These are phyloP conservation scores for Colletotrichum theobromicola DNA, from an alignment of 2,329 filamentous ascomycete genomes.

Conservation along the genomic window DNA sequence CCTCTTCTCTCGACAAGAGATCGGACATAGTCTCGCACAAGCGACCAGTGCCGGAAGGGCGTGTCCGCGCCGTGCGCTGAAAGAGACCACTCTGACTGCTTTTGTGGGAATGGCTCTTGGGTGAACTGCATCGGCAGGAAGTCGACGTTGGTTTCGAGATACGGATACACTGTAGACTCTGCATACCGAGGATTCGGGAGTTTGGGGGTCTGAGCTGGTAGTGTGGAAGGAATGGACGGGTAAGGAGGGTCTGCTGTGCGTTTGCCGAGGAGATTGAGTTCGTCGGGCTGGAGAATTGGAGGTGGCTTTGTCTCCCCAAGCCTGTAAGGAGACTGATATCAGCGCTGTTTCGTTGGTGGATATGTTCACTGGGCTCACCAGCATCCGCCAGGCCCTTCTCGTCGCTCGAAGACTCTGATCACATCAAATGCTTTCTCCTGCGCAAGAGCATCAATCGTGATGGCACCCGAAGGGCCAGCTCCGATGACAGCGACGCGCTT, in stretches of 20 bases:
- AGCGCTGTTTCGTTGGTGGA: neutral
- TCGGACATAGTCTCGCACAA: conserved; percentile 61
- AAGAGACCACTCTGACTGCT: conserved; percentile 31
- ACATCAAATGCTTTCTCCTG: conserved; percentile 63
- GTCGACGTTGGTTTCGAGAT: conserved; percentile 69
- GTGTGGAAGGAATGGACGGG: conserved; percentile 42
- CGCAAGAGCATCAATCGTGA: conserved; percentile 63
- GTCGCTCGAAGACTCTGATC: conserved; percentile 67
- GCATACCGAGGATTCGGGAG: conserved; percentile 54
- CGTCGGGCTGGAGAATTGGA: conserved; percentile 38
- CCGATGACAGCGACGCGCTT: conserved; percentile 63
- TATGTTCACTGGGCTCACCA: conserved; percentile 48
- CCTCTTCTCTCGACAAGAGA: conserved; percentile 55
- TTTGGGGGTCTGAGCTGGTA: conserved; percentile 51
- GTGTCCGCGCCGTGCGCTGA: conserved; percentile 57
- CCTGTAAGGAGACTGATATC: conserved; percentile 31
- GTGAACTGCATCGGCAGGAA: conserved; percentile 64
- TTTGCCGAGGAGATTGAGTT: conserved; percentile 49
- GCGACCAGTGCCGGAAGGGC: conserved; percentile 65
- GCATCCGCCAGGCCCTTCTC: conserved; percentile 63
- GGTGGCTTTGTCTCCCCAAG: conserved; percentile 42
- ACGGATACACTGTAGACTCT: conserved; percentile 66
- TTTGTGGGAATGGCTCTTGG: conserved; percentile 56
- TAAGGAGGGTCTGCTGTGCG: conserved; percentile 55
- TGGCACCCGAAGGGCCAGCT: conserved; percentile 64